A percentile compares a stretch with the other conserved stretches of the same genome.
Conservation (phyloP, 768 basidiomycete species). For the Russula virescens region DNA sequence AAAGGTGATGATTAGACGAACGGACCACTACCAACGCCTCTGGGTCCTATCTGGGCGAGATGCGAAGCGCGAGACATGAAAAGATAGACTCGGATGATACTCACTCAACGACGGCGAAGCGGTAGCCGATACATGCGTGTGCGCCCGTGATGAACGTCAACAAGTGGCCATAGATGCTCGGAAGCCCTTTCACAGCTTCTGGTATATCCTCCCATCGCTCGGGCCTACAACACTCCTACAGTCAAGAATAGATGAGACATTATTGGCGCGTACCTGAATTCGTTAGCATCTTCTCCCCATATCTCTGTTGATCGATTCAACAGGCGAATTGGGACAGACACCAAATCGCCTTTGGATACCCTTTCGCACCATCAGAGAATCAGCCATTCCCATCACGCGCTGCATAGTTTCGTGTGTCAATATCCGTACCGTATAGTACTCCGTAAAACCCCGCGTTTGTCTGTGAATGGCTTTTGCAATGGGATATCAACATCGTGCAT, state of each 20-base stretch:
- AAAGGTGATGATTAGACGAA: too few relatives aligned
- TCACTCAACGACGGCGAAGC: slow-evolving; percentile 28
- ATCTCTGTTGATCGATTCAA: slow-evolving; percentile 29
- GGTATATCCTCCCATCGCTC: slow-evolving; percentile 23
- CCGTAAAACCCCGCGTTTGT: slow-evolving; percentile 18
- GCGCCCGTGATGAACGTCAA: slow-evolving; percentile 31
- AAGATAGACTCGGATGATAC: background rate
- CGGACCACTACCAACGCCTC: background rate
- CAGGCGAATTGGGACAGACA: slow-evolving; percentile 27
- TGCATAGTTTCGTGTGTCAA: background rate
- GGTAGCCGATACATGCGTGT: slow-evolving; percentile 30
- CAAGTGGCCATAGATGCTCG: slow-evolving; percentile 23
- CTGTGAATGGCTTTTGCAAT: slow-evolving; percentile 26
- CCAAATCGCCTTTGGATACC: slow-evolving; percentile 19
- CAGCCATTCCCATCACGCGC: background rate
- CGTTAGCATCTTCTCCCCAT: slow-evolving; percentile 33
- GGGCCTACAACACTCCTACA: slow-evolving; percentile 6
- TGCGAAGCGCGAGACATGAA: too few relatives aligned
- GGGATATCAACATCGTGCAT: slow-evolving; percentile 31
- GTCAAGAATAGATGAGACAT: background rate
- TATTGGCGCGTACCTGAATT: slow-evolving; percentile 24
- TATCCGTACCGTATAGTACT: slow-evolving; percentile 20
- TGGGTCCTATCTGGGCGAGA: too few relatives aligned
- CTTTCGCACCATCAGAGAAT: background rate
- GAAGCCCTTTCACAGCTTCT: slow-evolving; percentile 13